These are phyloP conservation scores for Bipolaris gigantea DNA, from an alignment of 2,329 filamentous ascomycete genomes.

Conservation along the genomic window DNA sequence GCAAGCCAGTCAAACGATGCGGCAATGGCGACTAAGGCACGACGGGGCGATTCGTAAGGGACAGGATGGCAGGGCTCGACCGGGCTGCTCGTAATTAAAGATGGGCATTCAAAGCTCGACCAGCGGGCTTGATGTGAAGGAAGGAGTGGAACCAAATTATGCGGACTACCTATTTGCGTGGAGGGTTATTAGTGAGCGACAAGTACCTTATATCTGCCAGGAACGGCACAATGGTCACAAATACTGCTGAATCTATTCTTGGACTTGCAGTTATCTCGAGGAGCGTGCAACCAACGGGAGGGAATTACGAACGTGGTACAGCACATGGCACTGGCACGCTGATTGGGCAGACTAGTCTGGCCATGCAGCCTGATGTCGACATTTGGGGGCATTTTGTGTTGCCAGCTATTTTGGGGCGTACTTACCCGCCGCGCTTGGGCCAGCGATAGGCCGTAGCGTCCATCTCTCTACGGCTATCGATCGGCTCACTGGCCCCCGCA, in stretches of 20 bases:
- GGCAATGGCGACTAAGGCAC: constrained; percentile 47
- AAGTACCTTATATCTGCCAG: constrained; percentile 53
- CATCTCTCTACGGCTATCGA: constrained; percentile 31
- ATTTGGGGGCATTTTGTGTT: constrained; percentile 42
- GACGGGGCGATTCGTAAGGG: constrained; percentile 48
- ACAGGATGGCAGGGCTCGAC: constrained; percentile 47
- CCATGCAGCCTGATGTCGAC: constrained; percentile 33
- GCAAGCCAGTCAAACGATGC: constrained; percentile 46
- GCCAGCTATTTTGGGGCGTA: constrained; percentile 45
- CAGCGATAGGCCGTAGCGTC: constrained; percentile 22
- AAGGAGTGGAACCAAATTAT: constrained; percentile 52
- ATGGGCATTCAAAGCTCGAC: constrained; percentile 54
- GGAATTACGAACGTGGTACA: constrained; percentile 33
- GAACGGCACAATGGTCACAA: constrained; percentile 43
- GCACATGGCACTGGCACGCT: constrained; percentile 17
- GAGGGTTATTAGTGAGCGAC: constrained; percentile 37
- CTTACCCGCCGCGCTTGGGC: constrained; percentile 41
- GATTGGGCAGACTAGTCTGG: constrained; percentile 37
- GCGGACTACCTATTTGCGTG: constrained; percentile 44
- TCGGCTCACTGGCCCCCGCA: constrained; percentile 35
- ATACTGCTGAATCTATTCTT: constrained; percentile 54
- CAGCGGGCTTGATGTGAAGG: constrained; percentile 50
- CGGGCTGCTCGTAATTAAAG: constrained; percentile 49
- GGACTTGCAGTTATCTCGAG: constrained; percentile 37
- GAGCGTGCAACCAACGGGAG: constrained; percentile 37